Percentiles rank a stretch among this genome's conserved stretches.
phyloP scores from a whole-genome alignment of 352 stramenopile genomes.

The Globisporangium radiosum region DNA sequence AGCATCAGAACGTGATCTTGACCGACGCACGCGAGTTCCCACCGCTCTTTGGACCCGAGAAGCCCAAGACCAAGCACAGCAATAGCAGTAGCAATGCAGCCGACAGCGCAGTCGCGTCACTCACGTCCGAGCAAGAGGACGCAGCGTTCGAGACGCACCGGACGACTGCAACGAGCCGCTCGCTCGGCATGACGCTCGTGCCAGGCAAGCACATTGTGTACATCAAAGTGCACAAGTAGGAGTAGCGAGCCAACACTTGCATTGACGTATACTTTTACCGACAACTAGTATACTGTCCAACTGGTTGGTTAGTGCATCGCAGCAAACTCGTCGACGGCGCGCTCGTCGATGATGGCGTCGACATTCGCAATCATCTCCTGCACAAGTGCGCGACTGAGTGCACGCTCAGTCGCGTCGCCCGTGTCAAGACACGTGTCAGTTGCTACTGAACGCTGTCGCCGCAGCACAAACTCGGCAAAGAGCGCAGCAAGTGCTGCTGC shows the following conservation, averaged over 20 bases:
- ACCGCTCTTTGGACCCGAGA: conserved; percentile 17
- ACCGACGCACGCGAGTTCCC: conserved; percentile 62
- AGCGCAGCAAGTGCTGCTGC: conserved; percentile 37
- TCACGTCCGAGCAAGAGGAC: conserved; percentile 6
- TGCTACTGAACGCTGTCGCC: conserved; percentile 11
- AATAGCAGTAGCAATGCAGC: conserved; percentile 15
- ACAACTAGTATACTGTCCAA: neutral
- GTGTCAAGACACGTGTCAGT: neutral
- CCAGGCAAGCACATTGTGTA: conserved; percentile 72
- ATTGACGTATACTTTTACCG: neutral
- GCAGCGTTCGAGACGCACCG: conserved; percentile 14
- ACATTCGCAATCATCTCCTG: conserved; percentile 70
- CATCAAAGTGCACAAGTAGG: conserved; percentile 43
- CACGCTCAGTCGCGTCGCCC: conserved; percentile 14
- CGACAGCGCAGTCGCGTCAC: neutral
- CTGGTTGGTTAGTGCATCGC: conserved; percentile 1
- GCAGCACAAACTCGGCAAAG: conserved; percentile 57
- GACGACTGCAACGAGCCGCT: conserved; percentile 28
- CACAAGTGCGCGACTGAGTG: conserved; percentile 23
- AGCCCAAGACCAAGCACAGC: neutral
- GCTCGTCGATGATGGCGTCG: conserved; percentile 70
- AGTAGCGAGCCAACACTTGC: neutral
- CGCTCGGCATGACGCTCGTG: conserved; percentile 68
- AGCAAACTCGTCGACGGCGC: conserved; percentile 48
- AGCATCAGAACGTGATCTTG: conserved; percentile 78